Base-by-base conservation (phyloP, 2,329 filamentous ascomycete species). In the Setomelanomma holmii region DNA sequence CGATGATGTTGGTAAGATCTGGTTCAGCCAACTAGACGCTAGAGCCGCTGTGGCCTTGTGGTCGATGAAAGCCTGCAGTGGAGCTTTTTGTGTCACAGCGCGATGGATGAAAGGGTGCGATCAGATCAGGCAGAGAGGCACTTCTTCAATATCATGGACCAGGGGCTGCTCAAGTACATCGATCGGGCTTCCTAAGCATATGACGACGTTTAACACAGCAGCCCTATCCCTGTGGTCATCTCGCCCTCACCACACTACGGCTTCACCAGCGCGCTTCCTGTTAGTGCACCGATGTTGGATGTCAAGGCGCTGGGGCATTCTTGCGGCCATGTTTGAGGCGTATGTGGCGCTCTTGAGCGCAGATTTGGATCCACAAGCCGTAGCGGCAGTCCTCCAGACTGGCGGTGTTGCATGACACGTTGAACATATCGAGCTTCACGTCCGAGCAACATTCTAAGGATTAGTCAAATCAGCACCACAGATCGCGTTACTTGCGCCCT, bases 101-200 rank as follows among this genome's bases (percentile, higher is more conserved):
- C 53, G 58, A 60, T 51, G 59, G 55, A 56, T 17, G 17, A 4
- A 21, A 7, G 44, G 14, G 45, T 35, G 33, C 38, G 38, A 35
- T 61, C 44, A 61, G 53, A 56, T 53, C 42, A 50, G 54, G 55
- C 47, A 47, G 53, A 49, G 56, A 60, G 53, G 56, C 58, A 60
- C 58, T 40, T 50, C 44, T 58, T 46, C 34, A 33, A 50, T 36
- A 40, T 53, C 49, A 57, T 53, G 61, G 64, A 56, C 61, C 67
- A 64, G 59, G 64, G 67, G 62, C 63, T 58, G 57, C 52, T 67
- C 65, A 69, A 66, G 67, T 69, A 73, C 60, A 59, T 61, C 64
- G 59, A 65, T 68, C 65, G 61, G 48, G 51, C 54, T 40, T 56
- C 55, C 62, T 57, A 53, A 60, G 62, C 61, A 55, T 65, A 58